Conservation (phyloP, 2,329 filamentous ascomycete genomes). For the Aspergillus vadensis region DNA sequence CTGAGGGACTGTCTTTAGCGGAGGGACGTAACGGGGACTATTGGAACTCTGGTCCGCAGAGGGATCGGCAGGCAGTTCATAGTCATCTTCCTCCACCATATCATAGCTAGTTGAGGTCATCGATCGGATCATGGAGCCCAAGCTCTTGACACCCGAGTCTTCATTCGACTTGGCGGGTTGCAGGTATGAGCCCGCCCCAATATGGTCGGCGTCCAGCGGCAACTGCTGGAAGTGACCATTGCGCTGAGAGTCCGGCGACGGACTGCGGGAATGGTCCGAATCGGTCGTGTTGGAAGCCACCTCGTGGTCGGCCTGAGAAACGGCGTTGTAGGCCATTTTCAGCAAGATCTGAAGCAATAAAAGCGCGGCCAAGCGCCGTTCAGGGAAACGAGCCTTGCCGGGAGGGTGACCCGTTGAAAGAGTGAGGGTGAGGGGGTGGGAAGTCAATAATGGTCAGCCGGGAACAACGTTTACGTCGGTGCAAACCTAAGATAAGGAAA, state of each 20-base stretch:
- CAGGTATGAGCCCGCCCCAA: conserved; percentile 32
- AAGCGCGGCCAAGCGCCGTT: conserved; percentile 15
- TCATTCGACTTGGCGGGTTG: conserved; percentile 32
- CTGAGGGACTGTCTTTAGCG: conserved; percentile 28
- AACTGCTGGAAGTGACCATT: conserved; percentile 32
- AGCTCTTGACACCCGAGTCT: conserved; percentile 24
- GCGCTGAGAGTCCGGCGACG: conserved; percentile 30
- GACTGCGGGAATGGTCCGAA: conserved; percentile 37
- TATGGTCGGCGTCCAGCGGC: conserved; percentile 34
- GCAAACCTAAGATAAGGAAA: conserved; percentile 4
- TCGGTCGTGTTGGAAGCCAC: conserved; percentile 38
- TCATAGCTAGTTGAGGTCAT: conserved; percentile 46
- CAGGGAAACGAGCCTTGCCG: conserved; percentile 6
- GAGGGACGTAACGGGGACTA: conserved; percentile 31
- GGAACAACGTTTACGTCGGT: not conserved
- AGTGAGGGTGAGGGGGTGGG: not conserved
- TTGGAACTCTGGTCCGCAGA: conserved; percentile 25
- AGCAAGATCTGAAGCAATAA: conserved; percentile 8
- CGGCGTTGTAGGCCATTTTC: conserved; percentile 47
- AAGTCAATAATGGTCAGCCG: not conserved
- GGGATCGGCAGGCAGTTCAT: conserved; percentile 39
- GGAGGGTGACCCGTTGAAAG: not conserved
- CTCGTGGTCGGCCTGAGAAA: conserved; percentile 46
- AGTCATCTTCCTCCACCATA: conserved; percentile 51
- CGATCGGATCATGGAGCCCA: conserved; percentile 42